phyloP scores from a whole-genome alignment of 129 eudicot genomes.

The Dittrichia graveolens region DNA sequence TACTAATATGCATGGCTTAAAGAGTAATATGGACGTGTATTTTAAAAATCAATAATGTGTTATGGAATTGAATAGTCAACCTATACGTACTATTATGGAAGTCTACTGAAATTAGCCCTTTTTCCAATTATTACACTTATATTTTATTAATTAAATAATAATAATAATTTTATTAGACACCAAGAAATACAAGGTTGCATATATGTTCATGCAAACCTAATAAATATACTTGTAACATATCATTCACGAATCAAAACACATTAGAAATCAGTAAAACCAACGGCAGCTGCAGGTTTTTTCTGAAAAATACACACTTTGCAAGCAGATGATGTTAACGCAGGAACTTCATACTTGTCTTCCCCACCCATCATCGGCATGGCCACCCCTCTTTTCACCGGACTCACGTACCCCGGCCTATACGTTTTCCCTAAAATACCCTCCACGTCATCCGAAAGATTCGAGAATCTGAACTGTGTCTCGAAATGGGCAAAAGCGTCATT shows the following conservation, averaged over 20 bases:
- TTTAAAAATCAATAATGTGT: no score
- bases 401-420: constrained; percentile 47
- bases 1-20: no score
- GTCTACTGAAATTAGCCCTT: no score
- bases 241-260: constrained; percentile 6
- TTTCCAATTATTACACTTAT: neutral
- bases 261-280: constrained; percentile 19
- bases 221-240: constrained; percentile 19
- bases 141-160: neutral
- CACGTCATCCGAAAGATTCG: constrained; percentile 40
- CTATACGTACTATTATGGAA: no score
- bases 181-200: constrained; percentile 25
- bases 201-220: constrained; percentile 17
- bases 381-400: constrained; percentile 54
- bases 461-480: constrained; percentile 59
- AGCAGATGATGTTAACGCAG: constrained; percentile 44
- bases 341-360: constrained; percentile 60
- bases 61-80: no score
- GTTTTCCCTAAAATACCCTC: constrained; percentile 71
- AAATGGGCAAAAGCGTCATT: constrained; percentile 65
- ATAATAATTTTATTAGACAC: constrained; percentile 21
- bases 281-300: constrained; percentile 1
- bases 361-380: constrained; percentile 74
- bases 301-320: constrained; percentile 56
- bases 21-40: no score